Evolutionary conservation across 345 rosid species (phyloP), one percentile per base, ranked within the genome.

Genomic region (Draba incana): DNA sequence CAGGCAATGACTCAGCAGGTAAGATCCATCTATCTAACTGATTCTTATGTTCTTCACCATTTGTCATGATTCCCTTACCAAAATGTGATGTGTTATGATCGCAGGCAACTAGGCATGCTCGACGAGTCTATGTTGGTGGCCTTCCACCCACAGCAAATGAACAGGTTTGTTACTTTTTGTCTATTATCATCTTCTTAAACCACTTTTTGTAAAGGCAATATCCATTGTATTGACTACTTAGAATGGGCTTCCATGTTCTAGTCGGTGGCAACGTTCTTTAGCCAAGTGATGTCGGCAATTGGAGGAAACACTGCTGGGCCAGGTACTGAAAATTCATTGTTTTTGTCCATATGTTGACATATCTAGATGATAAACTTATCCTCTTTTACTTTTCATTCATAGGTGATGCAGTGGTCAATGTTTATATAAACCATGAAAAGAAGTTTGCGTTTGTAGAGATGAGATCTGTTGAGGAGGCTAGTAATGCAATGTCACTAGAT

Each of bases 1-100:
- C 99, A 94, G 78, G 96, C 98, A 57, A 94, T 94, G 99, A 92
- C 97, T 62, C 98, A 95, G 82, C 99, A 95, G 98, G 99, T 89
- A 79, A 8, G 82, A 11, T 54, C 33, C 46, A 58, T 64, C 42
- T 11, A 15, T 58, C 63, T 57, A 6, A 54, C 39, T 63, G 20
- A 9, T 62, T 65, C 23, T 6, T 38, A 35, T 25, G 33, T 56
- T 27, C 69, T 57, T 39, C 8, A 64, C 23, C 14, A 16, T 63
- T 44, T 70, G 53, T 64, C 61, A 30, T 7, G 39, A 39, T 20
- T 37, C 30, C 51, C 30, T 20, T 59, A 7, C 8, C 0, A 58
- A 44, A 10, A 41, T 28, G 31, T 28, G 3, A 14, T 23, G 10
- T 71, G 39, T 64, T 54, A 46, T 45, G 20, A 45, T 44, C 51